Evolutionary conservation across 345 rosid species (phyloP).

Genomic region (Physaria fendleri): DNA sequence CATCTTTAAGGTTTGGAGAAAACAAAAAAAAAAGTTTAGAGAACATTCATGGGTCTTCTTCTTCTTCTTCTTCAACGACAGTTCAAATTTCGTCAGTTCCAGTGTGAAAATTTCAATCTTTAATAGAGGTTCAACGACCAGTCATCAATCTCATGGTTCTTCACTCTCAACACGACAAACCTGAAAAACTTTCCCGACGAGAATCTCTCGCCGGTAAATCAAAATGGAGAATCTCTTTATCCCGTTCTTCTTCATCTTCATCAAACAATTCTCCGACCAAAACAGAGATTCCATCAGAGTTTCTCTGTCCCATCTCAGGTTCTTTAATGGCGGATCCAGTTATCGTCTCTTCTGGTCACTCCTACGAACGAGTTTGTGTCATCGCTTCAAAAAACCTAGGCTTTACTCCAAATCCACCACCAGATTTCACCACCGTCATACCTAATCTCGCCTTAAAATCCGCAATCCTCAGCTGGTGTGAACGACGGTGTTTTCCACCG

Average conservation of each 20-base stretch:
- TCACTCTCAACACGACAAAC: conserved; percentile 21
- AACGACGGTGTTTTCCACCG: conserved; percentile 31
- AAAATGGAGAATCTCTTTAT: conserved; percentile 48
- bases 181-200: conserved; percentile 9
- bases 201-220: conserved; percentile 18
- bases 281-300: conserved; percentile 43
- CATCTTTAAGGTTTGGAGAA: conserved; percentile 11
- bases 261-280: conserved; percentile 1
- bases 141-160: conserved; percentile 35
- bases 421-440: conserved; percentile 68
- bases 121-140: conserved; percentile 53
- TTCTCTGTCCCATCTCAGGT: conserved; percentile 69
- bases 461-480: conserved; percentile 65
- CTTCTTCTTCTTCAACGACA: conserved; percentile 18
- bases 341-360: conserved; percentile 87
- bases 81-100: not conserved
- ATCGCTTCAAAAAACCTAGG: conserved; percentile 53
- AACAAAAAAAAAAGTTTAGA: too few relatives aligned
- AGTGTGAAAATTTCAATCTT: not conserved
- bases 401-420: conserved; percentile 46
- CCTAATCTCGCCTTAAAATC: conserved; percentile 82
- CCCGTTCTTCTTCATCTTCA: conserved; percentile 25
- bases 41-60: conserved; percentile 18
- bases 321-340: conserved; percentile 79
- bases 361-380: conserved; percentile 64